Evolutionary conservation across 164 flowering plant species (phyloP).

Genomic region (Kalanchoe fedtschenkoi): DNA sequence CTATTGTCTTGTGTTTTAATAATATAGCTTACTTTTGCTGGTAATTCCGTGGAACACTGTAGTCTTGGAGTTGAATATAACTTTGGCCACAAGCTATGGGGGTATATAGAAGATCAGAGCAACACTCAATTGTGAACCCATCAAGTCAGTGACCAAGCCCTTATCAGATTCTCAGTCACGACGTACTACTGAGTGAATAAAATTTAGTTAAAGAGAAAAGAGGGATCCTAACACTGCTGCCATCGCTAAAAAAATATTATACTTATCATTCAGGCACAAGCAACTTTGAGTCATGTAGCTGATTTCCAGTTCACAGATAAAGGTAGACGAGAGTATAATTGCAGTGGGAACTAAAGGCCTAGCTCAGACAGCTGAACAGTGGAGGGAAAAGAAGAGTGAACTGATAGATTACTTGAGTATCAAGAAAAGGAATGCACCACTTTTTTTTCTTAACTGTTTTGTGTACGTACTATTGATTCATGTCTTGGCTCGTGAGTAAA

Average conservation of each 20-base stretch:
- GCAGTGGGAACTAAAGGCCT: neutral
- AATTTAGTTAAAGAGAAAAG: neutral
- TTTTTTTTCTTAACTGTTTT: neutral
- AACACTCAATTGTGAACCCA: neutral
- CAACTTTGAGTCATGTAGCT: neutral
- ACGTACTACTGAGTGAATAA: neutral
- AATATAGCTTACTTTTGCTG: no score
- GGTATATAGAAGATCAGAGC: neutral
- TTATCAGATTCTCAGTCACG: neutral
- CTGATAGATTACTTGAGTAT: neutral
- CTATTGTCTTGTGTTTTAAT: no score
- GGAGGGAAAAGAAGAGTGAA: neutral
- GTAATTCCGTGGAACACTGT: no score
- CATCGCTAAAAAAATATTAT: neutral
- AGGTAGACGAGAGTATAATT: neutral
- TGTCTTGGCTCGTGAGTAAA: neutral
- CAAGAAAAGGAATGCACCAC: neutral
- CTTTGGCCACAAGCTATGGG: no score
- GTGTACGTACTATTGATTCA: neutral
- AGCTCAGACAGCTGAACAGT: neutral
- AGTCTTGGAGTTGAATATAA: no score
- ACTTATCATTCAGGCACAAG: neutral
- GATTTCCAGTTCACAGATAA: neutral
- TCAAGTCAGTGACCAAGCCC: neutral
- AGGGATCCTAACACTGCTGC: neutral